phyloP scores from a whole-genome alignment of 306 rosid genomes.

The Nissolia schottii region DNA sequence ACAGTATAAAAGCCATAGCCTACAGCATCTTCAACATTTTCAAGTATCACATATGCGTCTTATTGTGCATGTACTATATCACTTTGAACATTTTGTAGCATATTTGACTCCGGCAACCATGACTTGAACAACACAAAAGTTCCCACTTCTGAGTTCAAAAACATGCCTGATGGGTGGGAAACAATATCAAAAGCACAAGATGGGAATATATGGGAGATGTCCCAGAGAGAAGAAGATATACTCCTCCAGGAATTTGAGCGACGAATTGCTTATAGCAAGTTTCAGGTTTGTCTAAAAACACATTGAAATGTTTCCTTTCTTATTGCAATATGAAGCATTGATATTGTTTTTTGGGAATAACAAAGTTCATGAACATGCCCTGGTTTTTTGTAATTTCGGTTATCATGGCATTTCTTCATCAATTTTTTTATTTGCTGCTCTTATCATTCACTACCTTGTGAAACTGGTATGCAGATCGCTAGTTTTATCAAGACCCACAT shows the following conservation, averaged over 20 bases:
- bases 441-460: neutral
- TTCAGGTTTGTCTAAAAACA: slow-evolving; percentile 54
- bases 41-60: neutral
- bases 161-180: slow-evolving; percentile 97
- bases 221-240: slow-evolving; percentile 93
- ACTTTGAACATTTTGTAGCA: slow-evolving; percentile 46
- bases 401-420: neutral
- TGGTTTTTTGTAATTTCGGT: neutral
- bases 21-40: neutral
- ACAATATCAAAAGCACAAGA: slow-evolving; percentile 66
- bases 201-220: slow-evolving; percentile 93
- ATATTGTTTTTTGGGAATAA: neutral
- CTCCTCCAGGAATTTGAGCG: slow-evolving; percentile 96
- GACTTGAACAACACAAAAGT: slow-evolving; percentile 51
- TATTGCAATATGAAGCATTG: neutral
- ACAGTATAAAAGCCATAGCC: neutral
- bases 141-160: slow-evolving; percentile 62
- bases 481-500: slow-evolving; percentile 94
- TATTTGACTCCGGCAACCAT: slow-evolving; percentile 56
- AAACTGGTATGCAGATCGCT: slow-evolving; percentile 64
- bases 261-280: slow-evolving; percentile 83
- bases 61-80: slow-evolving; percentile 7
- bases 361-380: neutral
- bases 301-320: neutral
- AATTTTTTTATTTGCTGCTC: neutral